Evolutionary conservation across 768 basidiomycete genomes (phyloP), one percentile per base, ranked within the genome.

Genomic region (Tricholoma sp.): DNA sequence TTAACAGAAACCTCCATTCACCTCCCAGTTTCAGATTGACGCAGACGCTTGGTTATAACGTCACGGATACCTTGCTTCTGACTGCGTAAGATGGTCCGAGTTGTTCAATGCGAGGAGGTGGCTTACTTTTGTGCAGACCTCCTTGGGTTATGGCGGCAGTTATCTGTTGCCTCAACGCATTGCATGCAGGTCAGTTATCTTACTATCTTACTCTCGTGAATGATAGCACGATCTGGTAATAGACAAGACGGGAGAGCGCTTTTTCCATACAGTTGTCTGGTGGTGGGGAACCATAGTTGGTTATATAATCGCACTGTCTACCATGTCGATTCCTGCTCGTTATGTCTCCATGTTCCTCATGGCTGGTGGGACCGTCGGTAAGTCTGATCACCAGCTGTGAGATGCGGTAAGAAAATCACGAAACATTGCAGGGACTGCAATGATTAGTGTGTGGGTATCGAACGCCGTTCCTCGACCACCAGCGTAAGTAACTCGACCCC

Each of bases 281-380:
- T 84, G 82, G 83, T 84, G 83, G 83, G 79, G 72, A 4, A 77
- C 78, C 47, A 82, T 86, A 1, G 41, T 83, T 3, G 86, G 81
- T 1, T 86, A 80, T 60, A 80, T 86, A 57, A 83, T 87, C 57
- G 78, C 77, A 1, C 65, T 85, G 15, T 78, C 78, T 2, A 86
- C 84, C 0, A 75, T 75, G 69, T 70, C 68, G 4, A 74, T 75
- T 15, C 76, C 68, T 0, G 83, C 74, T 1, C 78, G 85, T 53
- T 86, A 87, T 59, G 71, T 86, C 24, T 76, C 82, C 0, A 68
- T 86, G 66, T 86, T 86, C 68, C 71, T 86, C 34, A 85, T 88
- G 83, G 77, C 85, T 0, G 67, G 69, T 53, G 84, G 85, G 48
- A 81, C 80, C 58, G 69, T 70, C 6, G 72, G 73, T 70, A 39